These are phyloP conservation scores for Sphagnurus paluster DNA, from an alignment of 1,284 basidiomycete genomes.

Conservation along the genomic window DNA sequence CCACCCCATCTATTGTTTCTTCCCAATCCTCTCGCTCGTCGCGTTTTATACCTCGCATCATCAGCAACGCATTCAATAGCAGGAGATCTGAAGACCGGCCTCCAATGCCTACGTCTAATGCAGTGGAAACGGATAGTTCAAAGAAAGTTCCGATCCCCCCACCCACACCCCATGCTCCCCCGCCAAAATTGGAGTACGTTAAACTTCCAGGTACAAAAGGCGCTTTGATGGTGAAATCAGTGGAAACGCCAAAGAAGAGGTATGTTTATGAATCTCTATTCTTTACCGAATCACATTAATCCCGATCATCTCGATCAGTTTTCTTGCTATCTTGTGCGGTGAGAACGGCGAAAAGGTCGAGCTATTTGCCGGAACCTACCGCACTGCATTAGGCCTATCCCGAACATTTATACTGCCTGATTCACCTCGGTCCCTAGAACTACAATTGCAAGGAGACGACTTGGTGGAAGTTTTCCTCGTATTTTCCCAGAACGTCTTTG, in stretches of 20 bases:
- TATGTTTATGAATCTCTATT: slow-evolving; percentile 29
- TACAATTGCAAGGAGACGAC: slow-evolving; percentile 89
- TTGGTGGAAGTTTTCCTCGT: slow-evolving; percentile 86
- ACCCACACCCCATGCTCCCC: slow-evolving; percentile 54
- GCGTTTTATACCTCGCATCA: slow-evolving; percentile 69
- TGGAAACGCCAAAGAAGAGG: slow-evolving; percentile 87
- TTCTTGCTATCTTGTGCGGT: slow-evolving; percentile 87
- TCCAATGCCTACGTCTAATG: slow-evolving; percentile 29
- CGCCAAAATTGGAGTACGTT: slow-evolving; percentile 85
- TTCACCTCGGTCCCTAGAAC: slow-evolving; percentile 79
- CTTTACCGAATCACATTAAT: background rate
- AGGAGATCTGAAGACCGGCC: slow-evolving; percentile 60
- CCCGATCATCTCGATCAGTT: slow-evolving; percentile 43
- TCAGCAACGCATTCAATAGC: slow-evolving; percentile 61
- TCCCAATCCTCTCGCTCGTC: slow-evolving; percentile 44
- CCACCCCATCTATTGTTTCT: slow-evolving; percentile 27
- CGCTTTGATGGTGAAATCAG: slow-evolving; percentile 76
- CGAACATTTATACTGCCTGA: slow-evolving; percentile 88
- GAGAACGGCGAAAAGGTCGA: slow-evolving; percentile 91
- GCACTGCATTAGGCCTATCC: slow-evolving; percentile 75
- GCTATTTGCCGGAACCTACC: slow-evolving; percentile 83
- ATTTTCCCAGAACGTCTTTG: slow-evolving; percentile 87
- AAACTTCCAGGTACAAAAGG: slow-evolving; percentile 90
- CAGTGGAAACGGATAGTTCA: slow-evolving; percentile 34
- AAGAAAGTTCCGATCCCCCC: slow-evolving; percentile 30